Evolutionary conservation across 2,329 filamentous ascomycete genomes (phyloP).

Genomic region (Epichloe coenophiala): DNA sequence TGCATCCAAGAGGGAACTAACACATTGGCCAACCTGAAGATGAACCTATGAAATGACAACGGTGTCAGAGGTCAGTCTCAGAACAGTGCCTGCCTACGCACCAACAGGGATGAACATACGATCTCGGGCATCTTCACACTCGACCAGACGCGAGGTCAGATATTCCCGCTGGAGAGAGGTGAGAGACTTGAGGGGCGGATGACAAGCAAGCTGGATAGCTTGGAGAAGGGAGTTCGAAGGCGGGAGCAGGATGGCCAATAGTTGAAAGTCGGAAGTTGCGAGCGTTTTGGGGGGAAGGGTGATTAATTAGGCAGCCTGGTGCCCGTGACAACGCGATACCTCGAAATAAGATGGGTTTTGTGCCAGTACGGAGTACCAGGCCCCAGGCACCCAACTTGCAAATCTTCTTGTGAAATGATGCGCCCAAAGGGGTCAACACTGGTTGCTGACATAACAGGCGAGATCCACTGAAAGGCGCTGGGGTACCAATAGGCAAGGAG

Average conservation of each 20-base stretch:
- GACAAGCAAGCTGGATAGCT: neutral
- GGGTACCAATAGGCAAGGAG: neutral
- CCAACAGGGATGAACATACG: conserved; percentile 2
- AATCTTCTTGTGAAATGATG: neutral
- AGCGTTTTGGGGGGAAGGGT: neutral
- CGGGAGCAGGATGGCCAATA: neutral
- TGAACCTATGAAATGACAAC: conserved; percentile 59
- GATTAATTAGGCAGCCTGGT: conserved; percentile 2
- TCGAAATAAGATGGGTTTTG: neutral
- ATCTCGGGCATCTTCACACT: conserved; percentile 6
- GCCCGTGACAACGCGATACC: neutral
- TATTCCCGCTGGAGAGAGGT: too few relatives aligned
- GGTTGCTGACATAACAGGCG: neutral
- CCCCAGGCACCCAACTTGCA: too few relatives aligned
- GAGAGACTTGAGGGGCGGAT: neutral
- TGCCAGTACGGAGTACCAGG: neutral
- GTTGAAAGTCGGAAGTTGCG: neutral
- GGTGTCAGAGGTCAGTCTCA: conserved; percentile 34
- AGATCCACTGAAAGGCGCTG: neutral
- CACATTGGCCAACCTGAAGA: conserved; percentile 99
- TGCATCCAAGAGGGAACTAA: conserved; percentile 31
- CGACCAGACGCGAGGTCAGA: neutral
- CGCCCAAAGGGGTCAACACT: neutral
- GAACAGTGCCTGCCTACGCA: neutral
- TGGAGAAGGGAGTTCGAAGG: neutral